Base-by-base conservation (phyloP, 2,329 filamentous ascomycete genomes). In the Curvularia eragrostidis region DNA sequence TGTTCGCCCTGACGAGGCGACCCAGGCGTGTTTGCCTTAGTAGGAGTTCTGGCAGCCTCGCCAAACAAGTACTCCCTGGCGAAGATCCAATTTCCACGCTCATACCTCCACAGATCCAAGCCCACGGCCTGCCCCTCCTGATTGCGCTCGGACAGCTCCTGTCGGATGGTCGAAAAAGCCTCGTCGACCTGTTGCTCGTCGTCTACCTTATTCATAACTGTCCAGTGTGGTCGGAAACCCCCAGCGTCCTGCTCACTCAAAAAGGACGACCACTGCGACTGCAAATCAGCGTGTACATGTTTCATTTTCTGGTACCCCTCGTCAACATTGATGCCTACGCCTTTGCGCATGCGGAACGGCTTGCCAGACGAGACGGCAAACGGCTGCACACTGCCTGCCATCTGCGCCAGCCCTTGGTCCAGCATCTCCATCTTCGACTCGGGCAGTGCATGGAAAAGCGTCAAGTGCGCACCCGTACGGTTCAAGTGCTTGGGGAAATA, bases 161-260 rank as follows among this genome's bases (percentile, higher is more conserved):
- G 56, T 32, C 68, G 58, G 19, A 80, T 64, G 15, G 77, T 73
- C 8, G 71, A 67, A 51, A 78, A 75, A n/a, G 78, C 75, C 18
- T 68, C 64, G 21, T 68, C 56, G 0, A 80, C 76, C 43, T 72
- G 73, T 13, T 65, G 61, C 52, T 77, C 73, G n/a, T 79, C 76
- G 38, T 78, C 74, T 3, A 79, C 78, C 60, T 81, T 81, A 55
- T 81, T 81, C 79, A 80, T 80, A 15, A 81, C 72, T 10, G 79
- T 81, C 71, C 79, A 81, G 51, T 81, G 80, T 8, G 77, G 72
- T 6, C 69, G 69, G 64, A 75, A 77, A 0, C 72, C 74, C 3
- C 73, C 73, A n/a, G 67, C 67, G 61, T 82, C 80, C 64, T 81
- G 79, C 56, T 77, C 72, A 38, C 78, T 80, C 12, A 82, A 61